Percentiles rank a stretch among this genome's conserved stretches.
Conservation (phyloP, 768 basidiomycete species). For the Terana coerulea region DNA sequence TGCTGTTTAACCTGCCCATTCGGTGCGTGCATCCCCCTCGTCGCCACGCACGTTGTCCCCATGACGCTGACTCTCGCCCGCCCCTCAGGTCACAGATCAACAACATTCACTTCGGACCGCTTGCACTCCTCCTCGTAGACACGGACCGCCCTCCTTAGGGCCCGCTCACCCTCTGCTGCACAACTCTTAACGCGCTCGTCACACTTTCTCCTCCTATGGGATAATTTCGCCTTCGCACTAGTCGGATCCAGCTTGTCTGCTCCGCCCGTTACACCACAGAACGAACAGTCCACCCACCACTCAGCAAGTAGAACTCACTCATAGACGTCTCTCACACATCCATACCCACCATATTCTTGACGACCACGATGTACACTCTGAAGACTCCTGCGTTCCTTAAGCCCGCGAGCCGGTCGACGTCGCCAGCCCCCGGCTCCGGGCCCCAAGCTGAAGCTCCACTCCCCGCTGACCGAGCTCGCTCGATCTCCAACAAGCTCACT, state of each 20-base stretch:
- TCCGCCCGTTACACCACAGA: constrained; percentile 19
- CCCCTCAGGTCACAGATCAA: constrained; percentile 32
- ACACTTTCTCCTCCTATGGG: constrained; percentile 35
- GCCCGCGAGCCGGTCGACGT: constrained; percentile 58
- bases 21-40: constrained; percentile 6
- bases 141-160: constrained; percentile 77
- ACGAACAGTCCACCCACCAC: constrained; percentile 9
- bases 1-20: constrained; percentile 12
- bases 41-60: neutral
- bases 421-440: constrained; percentile 49
- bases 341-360: constrained; percentile 22
- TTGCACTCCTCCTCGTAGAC: constrained; percentile 54
- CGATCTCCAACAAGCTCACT: constrained; percentile 57
- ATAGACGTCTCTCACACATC: constrained; percentile 12
- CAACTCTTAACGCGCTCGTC: constrained; percentile 4
- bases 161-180: constrained; percentile 17
- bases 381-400: constrained; percentile 67
- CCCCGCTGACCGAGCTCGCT: constrained; percentile 25
- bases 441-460: constrained; percentile 37
- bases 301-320: constrained; percentile 1
- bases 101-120: constrained; percentile 60
- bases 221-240: constrained; percentile 31
- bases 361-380: constrained; percentile 49
- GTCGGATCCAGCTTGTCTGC: constrained; percentile 40
- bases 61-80: constrained; percentile 14